These are phyloP conservation scores for Auricularia cornea DNA, from an alignment of 768 basidiomycete species.

Conservation along the genomic window DNA sequence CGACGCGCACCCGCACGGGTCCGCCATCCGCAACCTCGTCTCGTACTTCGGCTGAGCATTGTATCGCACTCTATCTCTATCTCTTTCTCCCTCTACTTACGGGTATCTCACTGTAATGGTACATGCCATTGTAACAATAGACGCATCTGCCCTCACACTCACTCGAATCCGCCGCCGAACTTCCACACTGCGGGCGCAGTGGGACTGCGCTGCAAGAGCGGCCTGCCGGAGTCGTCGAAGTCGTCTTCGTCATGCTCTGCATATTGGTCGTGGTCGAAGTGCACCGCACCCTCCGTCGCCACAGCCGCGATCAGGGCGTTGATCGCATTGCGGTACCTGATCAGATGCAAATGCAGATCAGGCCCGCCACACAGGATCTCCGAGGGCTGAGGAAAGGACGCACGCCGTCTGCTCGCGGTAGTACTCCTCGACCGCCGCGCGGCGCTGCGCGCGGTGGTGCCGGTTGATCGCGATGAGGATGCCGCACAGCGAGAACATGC, in stretches of 20 bases:
- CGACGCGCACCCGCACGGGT: not conserved
- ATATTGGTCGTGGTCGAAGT: not conserved
- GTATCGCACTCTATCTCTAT: not conserved
- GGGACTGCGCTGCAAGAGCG: not conserved
- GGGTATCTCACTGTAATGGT: not conserved
- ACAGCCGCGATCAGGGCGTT: not conserved
- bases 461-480: slow-evolving; percentile 1
- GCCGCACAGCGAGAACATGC: not conserved
- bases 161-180: not conserved
- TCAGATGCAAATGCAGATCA: not conserved
- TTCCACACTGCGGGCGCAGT: not conserved
- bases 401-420: slow-evolving; percentile 35
- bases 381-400: not conserved
- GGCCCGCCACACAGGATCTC: not conserved
- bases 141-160: not conserved
- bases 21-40: slow-evolving; percentile 31
- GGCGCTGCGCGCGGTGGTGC: not conserved
- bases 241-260: not conserved
- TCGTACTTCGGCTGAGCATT: slow-evolving; percentile 34
- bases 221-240: not conserved
- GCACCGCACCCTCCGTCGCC: not conserved
- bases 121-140: not conserved
- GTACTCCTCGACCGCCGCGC: slow-evolving; percentile 31
- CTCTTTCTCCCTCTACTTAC: not conserved
- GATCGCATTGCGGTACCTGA: not conserved